phyloP scores from a whole-genome alignment of 2,329 filamentous ascomycete species.

The Diaporthe sp. region DNA sequence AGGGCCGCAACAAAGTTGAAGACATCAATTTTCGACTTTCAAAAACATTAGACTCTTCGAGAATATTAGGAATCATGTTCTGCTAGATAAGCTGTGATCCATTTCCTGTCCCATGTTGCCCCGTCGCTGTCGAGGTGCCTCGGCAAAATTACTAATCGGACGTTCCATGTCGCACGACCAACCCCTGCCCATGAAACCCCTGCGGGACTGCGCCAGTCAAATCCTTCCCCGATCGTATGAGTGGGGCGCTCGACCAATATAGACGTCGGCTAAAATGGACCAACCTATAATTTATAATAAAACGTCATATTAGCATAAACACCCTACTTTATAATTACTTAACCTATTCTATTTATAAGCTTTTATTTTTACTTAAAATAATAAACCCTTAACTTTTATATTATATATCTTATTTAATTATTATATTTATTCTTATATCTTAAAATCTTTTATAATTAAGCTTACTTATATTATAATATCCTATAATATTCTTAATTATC shows the following conservation, averaged over 20 bases:
- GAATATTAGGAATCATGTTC: neutral
- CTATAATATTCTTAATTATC: too few relatives aligned
- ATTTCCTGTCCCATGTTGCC: neutral
- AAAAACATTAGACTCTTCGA: neutral
- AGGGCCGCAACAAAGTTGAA: neutral
- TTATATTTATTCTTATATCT: too few relatives aligned
- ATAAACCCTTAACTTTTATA: too few relatives aligned
- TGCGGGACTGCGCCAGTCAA: neutral
- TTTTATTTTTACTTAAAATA: too few relatives aligned
- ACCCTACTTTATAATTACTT: too few relatives aligned
- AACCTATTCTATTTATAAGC: too few relatives aligned
- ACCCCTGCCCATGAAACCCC: slow-evolving; percentile 16
- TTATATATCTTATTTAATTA: too few relatives aligned
- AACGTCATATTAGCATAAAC: too few relatives aligned
- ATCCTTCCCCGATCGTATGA: neutral
- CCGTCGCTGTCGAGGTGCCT: neutral
- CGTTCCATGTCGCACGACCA: neutral
- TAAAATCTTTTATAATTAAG: too few relatives aligned
- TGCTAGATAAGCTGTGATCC: neutral
- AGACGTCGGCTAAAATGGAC: too few relatives aligned
- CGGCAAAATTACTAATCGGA: slow-evolving; percentile 5
- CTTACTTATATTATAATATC: too few relatives aligned
- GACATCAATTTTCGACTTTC: neutral
- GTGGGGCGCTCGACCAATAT: neutral
- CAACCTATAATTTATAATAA: too few relatives aligned